Percentiles rank a stretch among this genome's conserved stretches.
phyloP scores from a whole-genome alignment of 345 rosid genomes.

The Populus euphratica region DNA sequence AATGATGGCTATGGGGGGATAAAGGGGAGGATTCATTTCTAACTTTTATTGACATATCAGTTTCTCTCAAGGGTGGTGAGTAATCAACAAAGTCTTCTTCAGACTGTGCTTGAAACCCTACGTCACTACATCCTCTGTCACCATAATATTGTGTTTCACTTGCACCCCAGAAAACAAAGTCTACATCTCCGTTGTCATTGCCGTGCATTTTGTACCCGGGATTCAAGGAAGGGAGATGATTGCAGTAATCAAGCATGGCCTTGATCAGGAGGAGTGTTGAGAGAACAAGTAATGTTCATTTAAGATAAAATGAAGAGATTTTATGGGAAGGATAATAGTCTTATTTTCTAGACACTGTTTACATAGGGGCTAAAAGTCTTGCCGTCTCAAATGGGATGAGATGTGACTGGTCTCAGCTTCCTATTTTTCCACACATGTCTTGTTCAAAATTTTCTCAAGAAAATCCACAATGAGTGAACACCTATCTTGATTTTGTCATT shows the following conservation, averaged over 20 bases:
- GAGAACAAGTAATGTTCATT: not conserved
- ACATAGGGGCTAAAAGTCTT: slow-evolving; percentile 21
- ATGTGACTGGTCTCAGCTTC: not conserved
- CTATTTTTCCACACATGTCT: slow-evolving; percentile 19
- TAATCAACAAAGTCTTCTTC: slow-evolving; percentile 1
- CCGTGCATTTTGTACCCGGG: not conserved
- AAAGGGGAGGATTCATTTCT: slow-evolving; percentile 34
- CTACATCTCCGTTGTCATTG: slow-evolving; percentile 17
- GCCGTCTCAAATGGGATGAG: slow-evolving; percentile 37
- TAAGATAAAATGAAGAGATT: not conserved
- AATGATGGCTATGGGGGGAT: slow-evolving; percentile 23
- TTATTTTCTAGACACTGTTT: not conserved
- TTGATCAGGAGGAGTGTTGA: not conserved
- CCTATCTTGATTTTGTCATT: not conserved
- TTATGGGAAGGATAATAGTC: not conserved
- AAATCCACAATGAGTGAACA: not conserved
- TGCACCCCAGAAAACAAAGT: slow-evolving; percentile 43
- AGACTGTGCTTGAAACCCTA: slow-evolving; percentile 1
- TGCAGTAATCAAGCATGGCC: slow-evolving; percentile 13
- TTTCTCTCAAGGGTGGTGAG: slow-evolving; percentile 17
- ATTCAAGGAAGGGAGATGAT: slow-evolving; percentile 5
- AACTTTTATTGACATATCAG: not conserved
- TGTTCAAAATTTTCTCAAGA: not conserved
- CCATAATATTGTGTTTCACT: not conserved
- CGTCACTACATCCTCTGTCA: not conserved